Evolutionary conservation across 169 alveolate species (phyloP).

Genomic region (Plasmodium gallinaceum): DNA sequence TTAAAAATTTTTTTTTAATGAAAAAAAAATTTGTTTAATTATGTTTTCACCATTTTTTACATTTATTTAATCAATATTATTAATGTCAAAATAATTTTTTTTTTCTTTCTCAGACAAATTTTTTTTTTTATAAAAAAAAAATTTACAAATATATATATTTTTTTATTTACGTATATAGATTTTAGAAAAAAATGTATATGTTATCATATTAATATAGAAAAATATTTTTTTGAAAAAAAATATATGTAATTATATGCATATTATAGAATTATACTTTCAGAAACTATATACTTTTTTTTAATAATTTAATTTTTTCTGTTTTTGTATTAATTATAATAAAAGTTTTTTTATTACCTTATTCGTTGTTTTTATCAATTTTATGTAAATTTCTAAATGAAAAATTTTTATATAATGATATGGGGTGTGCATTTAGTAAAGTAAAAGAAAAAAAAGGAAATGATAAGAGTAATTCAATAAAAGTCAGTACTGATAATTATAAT

Average conservation of each 20-base stretch:
- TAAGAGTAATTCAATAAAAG: not conserved
- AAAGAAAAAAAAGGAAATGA: constrained; percentile 41
- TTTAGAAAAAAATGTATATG: no score
- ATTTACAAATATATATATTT: no score
- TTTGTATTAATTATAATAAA: no score
- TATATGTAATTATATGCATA: not conserved
- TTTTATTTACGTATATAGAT: no score
- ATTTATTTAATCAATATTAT: not conserved
- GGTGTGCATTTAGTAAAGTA: constrained; percentile 71
- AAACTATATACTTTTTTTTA: no score
- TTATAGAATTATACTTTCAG: no score
- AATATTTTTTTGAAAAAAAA: not conserved
- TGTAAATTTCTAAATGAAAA: not conserved
- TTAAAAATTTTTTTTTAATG: not conserved
- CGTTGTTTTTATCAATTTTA: not conserved
- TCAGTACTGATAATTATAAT: not conserved
- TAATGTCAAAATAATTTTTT: not conserved
- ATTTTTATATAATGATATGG: constrained; percentile 71
- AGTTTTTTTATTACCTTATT: no score
- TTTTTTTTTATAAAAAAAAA: no score
- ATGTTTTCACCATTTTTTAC: not conserved
- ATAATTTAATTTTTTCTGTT: no score
- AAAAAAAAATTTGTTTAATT: not conserved
- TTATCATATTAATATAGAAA: no score
- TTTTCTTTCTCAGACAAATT: not conserved